A percentile compares a stretch with the other conserved stretches of the same genome.
phyloP scores from a whole-genome alignment of 2,329 filamentous ascomycete genomes.

The Lecanicillium sp. region DNA sequence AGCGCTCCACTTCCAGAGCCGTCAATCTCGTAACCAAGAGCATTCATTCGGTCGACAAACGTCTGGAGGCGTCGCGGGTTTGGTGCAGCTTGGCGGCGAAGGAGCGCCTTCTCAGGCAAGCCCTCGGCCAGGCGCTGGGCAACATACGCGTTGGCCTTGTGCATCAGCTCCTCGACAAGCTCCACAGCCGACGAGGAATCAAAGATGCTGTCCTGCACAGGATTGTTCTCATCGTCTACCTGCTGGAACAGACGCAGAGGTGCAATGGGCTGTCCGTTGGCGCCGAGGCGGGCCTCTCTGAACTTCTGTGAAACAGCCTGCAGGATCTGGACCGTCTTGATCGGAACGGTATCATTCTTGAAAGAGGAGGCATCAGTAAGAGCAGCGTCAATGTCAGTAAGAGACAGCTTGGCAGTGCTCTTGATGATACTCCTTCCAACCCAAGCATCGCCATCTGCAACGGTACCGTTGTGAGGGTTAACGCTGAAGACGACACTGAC shows the following conservation, averaged over 20 bases:
- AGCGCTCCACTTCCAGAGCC: conserved; percentile 81
- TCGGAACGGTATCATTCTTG: conserved; percentile 56
- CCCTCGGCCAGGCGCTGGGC: conserved; percentile 74
- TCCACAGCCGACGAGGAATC: conserved; percentile 84
- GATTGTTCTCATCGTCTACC: conserved; percentile 95
- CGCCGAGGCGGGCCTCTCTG: conserved; percentile 77
- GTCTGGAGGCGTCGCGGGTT: conserved; percentile 84
- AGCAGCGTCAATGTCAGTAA: conserved; percentile 79
- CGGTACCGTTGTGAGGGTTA: conserved; percentile 68
- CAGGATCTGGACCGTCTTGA: conserved; percentile 73
- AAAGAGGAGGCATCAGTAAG: conserved; percentile 57
- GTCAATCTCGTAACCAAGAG: conserved; percentile 85
- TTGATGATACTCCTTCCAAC: conserved; percentile 91
- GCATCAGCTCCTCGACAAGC: conserved; percentile 88
- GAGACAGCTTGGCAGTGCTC: conserved; percentile 77
- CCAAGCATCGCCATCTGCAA: conserved; percentile 84
- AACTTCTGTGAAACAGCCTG: conserved; percentile 83
- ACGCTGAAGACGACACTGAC: conserved; percentile 92
- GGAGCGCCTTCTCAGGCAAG: conserved; percentile 84
- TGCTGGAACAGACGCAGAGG: conserved; percentile 86
- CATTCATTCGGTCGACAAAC: conserved; percentile 88
- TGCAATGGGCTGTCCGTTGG: conserved; percentile 70
- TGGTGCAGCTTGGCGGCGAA: conserved; percentile 78
- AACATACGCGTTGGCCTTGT: conserved; percentile 86
- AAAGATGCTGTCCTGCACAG: conserved; percentile 93